These are phyloP conservation scores for Triticum monococcum DNA, from an alignment of 176 grass and related monocot genomes.

Conservation along the genomic window DNA sequence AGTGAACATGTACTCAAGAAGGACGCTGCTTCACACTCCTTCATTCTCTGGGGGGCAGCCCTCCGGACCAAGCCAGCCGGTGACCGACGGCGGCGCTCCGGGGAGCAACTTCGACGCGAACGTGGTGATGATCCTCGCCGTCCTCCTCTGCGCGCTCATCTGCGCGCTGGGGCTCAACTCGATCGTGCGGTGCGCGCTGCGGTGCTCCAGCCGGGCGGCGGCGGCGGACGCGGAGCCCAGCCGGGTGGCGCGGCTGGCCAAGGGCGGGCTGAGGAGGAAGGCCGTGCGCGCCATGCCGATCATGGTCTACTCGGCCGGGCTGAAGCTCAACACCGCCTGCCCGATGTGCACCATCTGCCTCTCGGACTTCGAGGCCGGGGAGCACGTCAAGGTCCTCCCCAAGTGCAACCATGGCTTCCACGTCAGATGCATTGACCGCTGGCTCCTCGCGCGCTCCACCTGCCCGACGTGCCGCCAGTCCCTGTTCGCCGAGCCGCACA, in stretches of 20 bases:
- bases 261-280: slow-evolving; percentile 59
- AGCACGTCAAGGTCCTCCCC: slow-evolving; percentile 70
- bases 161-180: slow-evolving; percentile 85
- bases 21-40: slow-evolving; percentile 64
- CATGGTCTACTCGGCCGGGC: slow-evolving; percentile 45
- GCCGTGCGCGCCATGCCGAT: slow-evolving; percentile 69
- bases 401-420: slow-evolving; percentile 91
- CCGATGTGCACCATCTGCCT: slow-evolving; percentile 76
- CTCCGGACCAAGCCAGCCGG: slow-evolving; percentile 37
- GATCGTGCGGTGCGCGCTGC: slow-evolving; percentile 57
- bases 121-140: slow-evolving; percentile 77
- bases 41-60: background rate
- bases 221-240: slow-evolving; percentile 30
- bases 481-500: slow-evolving; percentile 48
- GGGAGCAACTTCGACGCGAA: slow-evolving; percentile 64
- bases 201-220: slow-evolving; percentile 46
- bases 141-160: slow-evolving; percentile 76
- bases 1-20: slow-evolving; percentile 52
- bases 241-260: slow-evolving; percentile 43
- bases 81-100: background rate
- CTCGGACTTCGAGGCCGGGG: slow-evolving; percentile 72
- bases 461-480: slow-evolving; percentile 80
- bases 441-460: slow-evolving; percentile 66
- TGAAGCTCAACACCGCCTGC: slow-evolving; percentile 52
- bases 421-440: slow-evolving; percentile 82